Evolutionary conservation across 768 basidiomycete genomes (phyloP).

Genomic region (Agaricus blazei): DNA sequence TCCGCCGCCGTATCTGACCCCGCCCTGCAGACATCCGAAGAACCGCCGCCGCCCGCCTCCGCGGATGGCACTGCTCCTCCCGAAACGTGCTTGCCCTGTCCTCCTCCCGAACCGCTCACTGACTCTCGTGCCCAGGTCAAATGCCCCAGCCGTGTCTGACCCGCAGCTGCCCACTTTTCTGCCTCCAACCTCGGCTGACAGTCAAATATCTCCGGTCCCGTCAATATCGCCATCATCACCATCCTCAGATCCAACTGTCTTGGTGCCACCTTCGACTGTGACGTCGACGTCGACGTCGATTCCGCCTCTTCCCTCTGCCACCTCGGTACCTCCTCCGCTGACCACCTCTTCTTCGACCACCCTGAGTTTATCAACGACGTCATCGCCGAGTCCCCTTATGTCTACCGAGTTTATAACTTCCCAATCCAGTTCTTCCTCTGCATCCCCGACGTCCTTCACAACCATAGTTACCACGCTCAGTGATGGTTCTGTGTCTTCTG

Average conservation of each 20-base stretch:
- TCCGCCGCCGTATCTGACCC: too few relatives aligned
- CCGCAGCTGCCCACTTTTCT: not conserved
- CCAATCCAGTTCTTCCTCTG: not conserved
- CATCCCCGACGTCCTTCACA: not conserved
- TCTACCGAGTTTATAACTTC: not conserved
- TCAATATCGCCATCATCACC: not conserved
- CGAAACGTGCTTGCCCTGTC: too few relatives aligned
- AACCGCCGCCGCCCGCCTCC: too few relatives aligned
- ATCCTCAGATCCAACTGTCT: not conserved
- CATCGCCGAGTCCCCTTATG: not conserved
- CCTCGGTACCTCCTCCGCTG: not conserved
- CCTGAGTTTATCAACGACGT: not conserved
- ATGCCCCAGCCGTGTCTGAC: not conserved
- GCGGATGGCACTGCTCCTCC: too few relatives aligned
- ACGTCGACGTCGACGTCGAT: not conserved
- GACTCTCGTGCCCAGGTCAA: too few relatives aligned
- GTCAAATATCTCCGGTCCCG: not conserved
- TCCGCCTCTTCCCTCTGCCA: not conserved
- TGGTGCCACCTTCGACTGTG: not conserved
- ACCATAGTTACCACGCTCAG: not conserved
- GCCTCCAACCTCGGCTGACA: not conserved
- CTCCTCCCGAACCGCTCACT: too few relatives aligned
- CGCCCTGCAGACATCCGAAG: too few relatives aligned
- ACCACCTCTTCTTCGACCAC: not conserved
- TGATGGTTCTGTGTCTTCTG: conserved; percentile 4